Conservation (phyloP, 176 grass and related monocot genomes). For the Stipa capillata region DNA sequence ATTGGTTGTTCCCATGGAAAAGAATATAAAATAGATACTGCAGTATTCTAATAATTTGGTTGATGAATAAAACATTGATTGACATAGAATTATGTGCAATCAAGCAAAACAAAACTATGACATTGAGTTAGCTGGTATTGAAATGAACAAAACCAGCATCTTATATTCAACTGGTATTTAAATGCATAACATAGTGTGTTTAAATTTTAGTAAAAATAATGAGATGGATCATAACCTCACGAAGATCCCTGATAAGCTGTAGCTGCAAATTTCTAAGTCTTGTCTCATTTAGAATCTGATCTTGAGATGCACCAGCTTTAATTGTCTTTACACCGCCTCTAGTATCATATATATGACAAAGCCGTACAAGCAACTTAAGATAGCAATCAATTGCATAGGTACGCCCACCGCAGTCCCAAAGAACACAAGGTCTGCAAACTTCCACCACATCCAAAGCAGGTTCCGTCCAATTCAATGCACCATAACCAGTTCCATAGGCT, state of each 20-base stretch:
- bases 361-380: conserved; percentile 85
- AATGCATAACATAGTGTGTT: background rate
- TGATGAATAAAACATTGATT: conserved; percentile 1
- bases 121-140: background rate
- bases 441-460: conserved; percentile 96
- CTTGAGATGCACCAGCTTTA: conserved; percentile 90
- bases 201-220: background rate
- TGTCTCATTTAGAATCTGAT: conserved; percentile 99
- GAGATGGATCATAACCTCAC: conserved; percentile 57
- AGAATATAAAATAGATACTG: background rate
- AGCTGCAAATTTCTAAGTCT: conserved; percentile 92
- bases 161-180: background rate
- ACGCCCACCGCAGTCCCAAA: conserved; percentile 92
- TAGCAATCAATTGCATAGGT: conserved; percentile 96
- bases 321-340: conserved; percentile 96
- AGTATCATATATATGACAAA: conserved; percentile 95
- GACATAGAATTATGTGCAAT: conserved; percentile 1
- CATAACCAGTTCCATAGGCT: conserved; percentile 98
- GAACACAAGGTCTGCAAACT: conserved; percentile 90
- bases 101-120: background rate
- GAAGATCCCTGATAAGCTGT: conserved; percentile 93
- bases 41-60: background rate
- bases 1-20: background rate
- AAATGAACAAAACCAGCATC: background rate
- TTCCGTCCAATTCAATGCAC: conserved; percentile 95